Evolutionary conservation across 2,329 filamentous ascomycete species (phyloP).

Genomic region (Cylindrodendrum hubeiense): DNA sequence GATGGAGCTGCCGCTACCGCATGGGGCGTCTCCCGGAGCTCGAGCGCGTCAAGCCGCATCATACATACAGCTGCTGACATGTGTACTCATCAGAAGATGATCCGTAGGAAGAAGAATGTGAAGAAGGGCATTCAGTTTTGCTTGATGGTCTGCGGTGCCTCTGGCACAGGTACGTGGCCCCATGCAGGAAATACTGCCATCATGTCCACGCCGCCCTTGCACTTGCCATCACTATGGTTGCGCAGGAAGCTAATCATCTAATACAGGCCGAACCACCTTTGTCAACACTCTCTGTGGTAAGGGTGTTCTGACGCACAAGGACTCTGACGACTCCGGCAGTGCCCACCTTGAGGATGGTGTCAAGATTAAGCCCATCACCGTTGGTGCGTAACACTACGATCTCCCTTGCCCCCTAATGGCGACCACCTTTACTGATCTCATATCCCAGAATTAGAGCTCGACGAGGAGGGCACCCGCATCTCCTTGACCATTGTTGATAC

Average conservation of each 20-base stretch:
- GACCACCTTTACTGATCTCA: conserved; percentile 38
- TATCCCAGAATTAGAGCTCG: conserved; percentile 84
- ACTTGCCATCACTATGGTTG: conserved; percentile 14
- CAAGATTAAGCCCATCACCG: conserved; percentile 98
- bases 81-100: conserved; percentile 78
- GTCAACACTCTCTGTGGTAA: conserved; percentile 99
- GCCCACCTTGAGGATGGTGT: conserved; percentile 97
- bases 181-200: conserved; percentile 29
- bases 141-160: conserved; percentile 99
- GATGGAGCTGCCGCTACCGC: conserved; percentile 41
- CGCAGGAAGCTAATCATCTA: conserved; percentile 36
- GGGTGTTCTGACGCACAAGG: conserved; percentile 90
- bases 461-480: conserved; percentile 98
- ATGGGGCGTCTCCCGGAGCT: conserved; percentile 30
- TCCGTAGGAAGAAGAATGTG: conserved; percentile 99
- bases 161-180: conserved; percentile 85
- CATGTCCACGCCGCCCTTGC: conserved; percentile 23
- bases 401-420: conserved; percentile 28
- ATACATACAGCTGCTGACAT: conserved; percentile 44
- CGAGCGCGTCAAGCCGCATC: conserved; percentile 26
- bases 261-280: conserved; percentile 92
- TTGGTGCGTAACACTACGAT: conserved; percentile 70
- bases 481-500: conserved; percentile 99
- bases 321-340: conserved; percentile 88
- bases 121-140: conserved; percentile 99